Conservation (phyloP, 2,329 filamentous ascomycete species). For the Aspergillus fructus region DNA sequence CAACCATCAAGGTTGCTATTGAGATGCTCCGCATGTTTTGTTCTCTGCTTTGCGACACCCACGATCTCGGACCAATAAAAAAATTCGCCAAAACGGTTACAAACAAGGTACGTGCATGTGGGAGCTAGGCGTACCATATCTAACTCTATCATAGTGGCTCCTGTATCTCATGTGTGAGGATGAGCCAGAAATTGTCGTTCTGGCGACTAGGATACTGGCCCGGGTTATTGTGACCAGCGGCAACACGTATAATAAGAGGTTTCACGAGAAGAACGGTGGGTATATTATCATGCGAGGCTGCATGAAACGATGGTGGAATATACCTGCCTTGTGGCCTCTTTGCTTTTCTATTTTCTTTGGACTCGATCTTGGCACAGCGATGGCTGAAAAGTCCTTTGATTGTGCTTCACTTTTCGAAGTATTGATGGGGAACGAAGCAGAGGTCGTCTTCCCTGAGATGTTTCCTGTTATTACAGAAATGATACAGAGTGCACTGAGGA, state of each 20-base stretch:
- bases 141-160: constrained; percentile 65
- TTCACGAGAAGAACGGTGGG: constrained; percentile 80
- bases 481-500: constrained; percentile 78
- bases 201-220: constrained; percentile 79
- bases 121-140: background rate
- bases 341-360: constrained; percentile 89
- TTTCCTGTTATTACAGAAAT: constrained; percentile 79
- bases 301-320: constrained; percentile 84
- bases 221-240: constrained; percentile 83
- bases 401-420: constrained; percentile 70
- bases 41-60: constrained; percentile 72
- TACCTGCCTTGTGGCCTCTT: constrained; percentile 79
- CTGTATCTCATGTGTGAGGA: constrained; percentile 86
- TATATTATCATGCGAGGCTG: constrained; percentile 82
- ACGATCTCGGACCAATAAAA: constrained; percentile 67
- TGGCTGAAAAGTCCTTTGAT: constrained; percentile 72
- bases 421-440: constrained; percentile 63
- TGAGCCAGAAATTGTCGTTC: constrained; percentile 76
- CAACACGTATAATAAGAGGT: constrained; percentile 77
- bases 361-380: constrained; percentile 71
- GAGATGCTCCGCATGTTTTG: constrained; percentile 76
- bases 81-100: constrained; percentile 94
- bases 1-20: constrained; percentile 70
- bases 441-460: constrained; percentile 73
- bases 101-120: constrained; percentile 67